Evolutionary conservation across 352 stramenopile species (phyloP), one percentile per base, ranked within the genome.

Genomic region (Globisporangium nunn): DNA sequence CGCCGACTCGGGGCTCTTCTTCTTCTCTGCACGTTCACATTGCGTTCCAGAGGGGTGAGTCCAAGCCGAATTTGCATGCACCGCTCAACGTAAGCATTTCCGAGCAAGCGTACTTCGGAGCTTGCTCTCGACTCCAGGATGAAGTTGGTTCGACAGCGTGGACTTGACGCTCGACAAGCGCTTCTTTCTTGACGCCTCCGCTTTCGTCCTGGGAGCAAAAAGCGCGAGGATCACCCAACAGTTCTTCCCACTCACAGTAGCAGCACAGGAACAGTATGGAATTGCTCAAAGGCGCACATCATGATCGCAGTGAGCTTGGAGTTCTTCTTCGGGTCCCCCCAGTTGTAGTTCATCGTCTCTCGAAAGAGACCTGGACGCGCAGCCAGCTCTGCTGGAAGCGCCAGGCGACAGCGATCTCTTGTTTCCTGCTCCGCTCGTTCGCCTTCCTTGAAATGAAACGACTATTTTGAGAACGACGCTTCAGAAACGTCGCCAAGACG

Each of bases 261-360:
- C 29, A 1, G 15, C 12, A 28, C 23, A 10, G 6, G 40, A 39
- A 2, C 8, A 4, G 10, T 15, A 29, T 43, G 15, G 23, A 23
- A 23, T 23, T 23, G 23, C 29, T 35, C 33, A 17, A 37, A 4
- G 23, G 74, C 75, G 35, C 39, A 93, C 83, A 93, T 91, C 72
- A 93, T 87, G 45, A 83, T 75, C 1, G 72, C 74, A 39, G 72
- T 74, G 4, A 91, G 59, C 50, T 75, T 67, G 52, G 78, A 87
- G 68, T 91, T 93, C 61, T 91, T 89, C 67, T 80, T 83, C 33
- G 81, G 83, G 45, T 91, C 81, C 18, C 71, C 72, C 83, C 83
- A 93, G 72, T 93, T 93, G 72, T 82, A 93, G 31, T 88, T 72
- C 81, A 91, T 91, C 5, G 6, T 49, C 14, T 11, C 4, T 31